Evolutionary conservation across 2,329 filamentous ascomycete species (phyloP), one percentile per base, ranked within the genome.

Genomic region (Sporothrix protearum): DNA sequence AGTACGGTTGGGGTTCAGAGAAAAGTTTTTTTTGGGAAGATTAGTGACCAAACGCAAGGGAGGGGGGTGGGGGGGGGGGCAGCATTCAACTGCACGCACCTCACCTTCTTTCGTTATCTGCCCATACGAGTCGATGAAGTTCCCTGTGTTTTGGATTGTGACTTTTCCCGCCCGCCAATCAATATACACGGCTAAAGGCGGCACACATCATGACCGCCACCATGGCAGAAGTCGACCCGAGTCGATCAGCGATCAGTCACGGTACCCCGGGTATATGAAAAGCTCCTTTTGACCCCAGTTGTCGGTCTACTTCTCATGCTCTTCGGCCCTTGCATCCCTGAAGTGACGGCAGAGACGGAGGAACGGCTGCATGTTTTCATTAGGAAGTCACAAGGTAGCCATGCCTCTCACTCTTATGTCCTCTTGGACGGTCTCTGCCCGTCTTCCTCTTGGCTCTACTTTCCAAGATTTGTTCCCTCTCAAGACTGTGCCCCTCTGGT

Each of bases 161-260:
- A n/a, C 61, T 49, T n/a, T 49, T 45, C 36, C 59, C 59, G 59
- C 22, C 36, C 63, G 36, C 63, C 45, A 68, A 36, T 49, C 64
- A 68, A 68, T 68, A 53, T 68, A 68, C 45, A 51, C 64, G 64
- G 64, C 30, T 53, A 68, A 68, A 68, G 10, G 45, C 47, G 64
- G 64, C 28, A 68, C 16, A n/a, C n/a, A n/a, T 36, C 64, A 47
- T 57, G 53, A 22, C 33, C 8, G 19, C 33, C 19, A 16, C 28
- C 30, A 61, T 19, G 53, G 53, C 28, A 55, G 30, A 55, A 55
- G 53, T 55, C 25, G 53, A 16, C 14, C 22, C 22, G 8, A 30
- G 53, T 55, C 25, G 25, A 30, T 28, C 22, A 51, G 16, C 30
- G 22, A 16, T 8, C 57, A 61, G 33, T 36, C 30, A 39, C 55